A percentile compares a stretch with the other conserved stretches of the same genome.
phyloP scores from a whole-genome alignment of 78 protist genomes.

The Bodo saltans region DNA sequence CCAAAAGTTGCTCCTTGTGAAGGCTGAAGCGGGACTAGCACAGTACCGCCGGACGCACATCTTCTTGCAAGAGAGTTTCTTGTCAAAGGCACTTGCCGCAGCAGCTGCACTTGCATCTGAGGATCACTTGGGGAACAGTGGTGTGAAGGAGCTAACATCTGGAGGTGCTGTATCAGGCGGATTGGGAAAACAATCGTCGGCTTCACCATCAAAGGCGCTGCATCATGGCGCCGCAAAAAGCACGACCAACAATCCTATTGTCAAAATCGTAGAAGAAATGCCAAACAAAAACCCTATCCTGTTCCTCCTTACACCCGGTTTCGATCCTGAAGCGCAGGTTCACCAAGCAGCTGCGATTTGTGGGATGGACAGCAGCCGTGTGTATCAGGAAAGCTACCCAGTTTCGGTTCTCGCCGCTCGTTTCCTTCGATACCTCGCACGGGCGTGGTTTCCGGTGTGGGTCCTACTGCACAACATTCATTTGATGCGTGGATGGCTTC shows the following conservation, averaged over 20 bases:
- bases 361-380: no score
- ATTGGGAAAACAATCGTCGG: constrained; percentile 43
- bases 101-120: no score
- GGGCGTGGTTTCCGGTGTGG: constrained; percentile 57
- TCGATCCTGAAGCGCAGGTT: no score
- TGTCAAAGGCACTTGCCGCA: no score
- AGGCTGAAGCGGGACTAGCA: constrained; percentile 81
- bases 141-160: no score
- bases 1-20: constrained; percentile 56
- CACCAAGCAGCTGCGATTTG: no score
- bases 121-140: no score
- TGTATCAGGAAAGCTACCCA: no score
- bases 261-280: no score
- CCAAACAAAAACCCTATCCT: no score
- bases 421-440: neutral
- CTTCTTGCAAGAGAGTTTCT: no score
- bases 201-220: constrained; percentile 7
- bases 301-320: constrained; percentile 81
- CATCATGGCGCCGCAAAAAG: constrained; percentile 41
- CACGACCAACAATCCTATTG: constrained; percentile 43
- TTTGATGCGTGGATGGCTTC: constrained; percentile 68
- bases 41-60: constrained; percentile 39
- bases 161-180: constrained; percentile 14
- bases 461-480: constrained; percentile 80
- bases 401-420: no score